Conservation (phyloP, 2,329 filamentous ascomycete species). For the Aspergillus sojae region DNA sequence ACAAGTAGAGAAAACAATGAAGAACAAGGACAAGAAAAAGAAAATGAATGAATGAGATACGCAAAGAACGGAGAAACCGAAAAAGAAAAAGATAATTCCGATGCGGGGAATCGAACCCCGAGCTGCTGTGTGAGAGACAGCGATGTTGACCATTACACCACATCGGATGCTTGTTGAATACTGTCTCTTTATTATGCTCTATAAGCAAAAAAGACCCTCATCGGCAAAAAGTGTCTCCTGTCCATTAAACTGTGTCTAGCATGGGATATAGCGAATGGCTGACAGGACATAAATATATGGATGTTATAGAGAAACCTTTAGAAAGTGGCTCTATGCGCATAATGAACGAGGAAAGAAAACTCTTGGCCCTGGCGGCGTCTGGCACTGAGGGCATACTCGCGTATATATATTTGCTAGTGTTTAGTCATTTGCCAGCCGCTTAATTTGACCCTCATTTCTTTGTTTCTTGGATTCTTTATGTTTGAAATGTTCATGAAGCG, state of each 20-base stretch:
- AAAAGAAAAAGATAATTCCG: constrained; percentile 9
- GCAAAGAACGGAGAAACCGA: background rate
- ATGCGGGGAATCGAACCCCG: constrained; percentile 18
- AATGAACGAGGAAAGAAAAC: fast-evolving
- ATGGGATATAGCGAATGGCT: background rate
- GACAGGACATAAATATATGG: no score
- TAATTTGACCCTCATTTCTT: no score
- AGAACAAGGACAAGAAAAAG: no score
- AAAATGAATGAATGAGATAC: background rate
- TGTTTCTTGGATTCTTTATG: fast-evolving
- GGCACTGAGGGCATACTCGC: no score
- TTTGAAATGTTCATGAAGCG: fast-evolving
- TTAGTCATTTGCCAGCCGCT: no score
- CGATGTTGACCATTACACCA: constrained; percentile 21
- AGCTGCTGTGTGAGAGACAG: constrained; percentile 16
- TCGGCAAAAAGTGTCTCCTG: no score
- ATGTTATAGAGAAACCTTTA: no score
- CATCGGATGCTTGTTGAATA: constrained; percentile 9
- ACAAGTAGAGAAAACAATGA: fast-evolving
- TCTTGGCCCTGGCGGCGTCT: no score
- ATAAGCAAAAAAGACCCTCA: no score
- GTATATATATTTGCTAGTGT: no score
- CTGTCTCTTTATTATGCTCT: no score
- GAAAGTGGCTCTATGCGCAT: no score
- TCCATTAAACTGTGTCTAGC: background rate